Evolutionary conservation across 805 yeast genomes (phyloP).

Genomic region (Millerozyma acaciae): DNA sequence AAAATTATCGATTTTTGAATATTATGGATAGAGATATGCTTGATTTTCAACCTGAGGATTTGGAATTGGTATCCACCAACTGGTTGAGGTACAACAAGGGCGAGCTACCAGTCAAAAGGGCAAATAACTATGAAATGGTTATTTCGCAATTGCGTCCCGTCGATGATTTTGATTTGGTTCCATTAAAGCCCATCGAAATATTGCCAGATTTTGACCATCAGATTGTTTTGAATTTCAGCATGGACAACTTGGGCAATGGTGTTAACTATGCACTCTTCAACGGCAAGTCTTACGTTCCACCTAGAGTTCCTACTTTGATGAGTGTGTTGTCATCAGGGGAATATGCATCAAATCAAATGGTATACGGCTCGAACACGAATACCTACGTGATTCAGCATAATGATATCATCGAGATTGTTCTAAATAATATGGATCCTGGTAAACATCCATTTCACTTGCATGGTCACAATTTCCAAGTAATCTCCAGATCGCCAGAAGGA

Average conservation of each 20-base stretch:
- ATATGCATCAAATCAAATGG: constrained; percentile 44
- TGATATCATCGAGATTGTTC: constrained; percentile 71
- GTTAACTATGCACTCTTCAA: constrained; percentile 96
- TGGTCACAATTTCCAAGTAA: constrained; percentile 85
- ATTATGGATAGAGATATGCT: constrained; percentile 78
- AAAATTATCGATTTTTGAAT: constrained; percentile 80
- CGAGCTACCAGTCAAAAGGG: constrained; percentile 32
- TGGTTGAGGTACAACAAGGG: constrained; percentile 55
- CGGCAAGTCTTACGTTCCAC: constrained; percentile 70
- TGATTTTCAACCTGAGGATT: constrained; percentile 64
- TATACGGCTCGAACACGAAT: constrained; percentile 81
- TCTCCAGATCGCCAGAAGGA: constrained; percentile 65
- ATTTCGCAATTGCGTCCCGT: constrained; percentile 46
- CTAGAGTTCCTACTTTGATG: constrained; percentile 82
- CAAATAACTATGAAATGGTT: constrained; percentile 22
- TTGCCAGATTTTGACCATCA: constrained; percentile 65
- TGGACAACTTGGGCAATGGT: constrained; percentile 87
- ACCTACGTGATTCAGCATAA: constrained; percentile 64
- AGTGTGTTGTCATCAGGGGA: constrained; percentile 76
- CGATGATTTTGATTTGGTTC: constrained; percentile 35
- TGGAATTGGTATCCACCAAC: constrained; percentile 70
- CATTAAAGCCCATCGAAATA: constrained; percentile 34
- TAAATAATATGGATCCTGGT: constrained; percentile 88
- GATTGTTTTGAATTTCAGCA: constrained; percentile 67
- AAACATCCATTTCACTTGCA: constrained; percentile 97